Evolutionary conservation across 1,284 basidiomycete species (phyloP).

Genomic region (Peniophora sp.): DNA sequence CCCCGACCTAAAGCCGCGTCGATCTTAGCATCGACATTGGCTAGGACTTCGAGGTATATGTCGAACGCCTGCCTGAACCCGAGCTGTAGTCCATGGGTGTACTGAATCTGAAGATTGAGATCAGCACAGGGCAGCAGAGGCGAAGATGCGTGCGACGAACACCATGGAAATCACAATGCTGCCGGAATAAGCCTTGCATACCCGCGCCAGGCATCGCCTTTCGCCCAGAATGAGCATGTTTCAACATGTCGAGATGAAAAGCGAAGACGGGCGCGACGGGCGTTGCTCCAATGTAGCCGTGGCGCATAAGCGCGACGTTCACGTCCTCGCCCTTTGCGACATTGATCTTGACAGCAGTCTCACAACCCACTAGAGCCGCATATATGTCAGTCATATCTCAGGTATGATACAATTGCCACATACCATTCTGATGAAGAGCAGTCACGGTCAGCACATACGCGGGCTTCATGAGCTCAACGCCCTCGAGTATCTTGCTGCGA

Average conservation of each 20-base stretch:
- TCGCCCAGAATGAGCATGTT: slow-evolving; percentile 13
- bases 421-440: no score
- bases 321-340: background rate
- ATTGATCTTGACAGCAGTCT: background rate
- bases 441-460: background rate
- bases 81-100: background rate
- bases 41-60: slow-evolving; percentile 10
- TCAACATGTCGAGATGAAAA: slow-evolving; percentile 12
- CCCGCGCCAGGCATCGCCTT: slow-evolving; percentile 9
- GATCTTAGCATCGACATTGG: slow-evolving; percentile 1
- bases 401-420: background rate
- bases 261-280: slow-evolving; percentile 4
- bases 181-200: slow-evolving; percentile 4
- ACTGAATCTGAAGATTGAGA: slow-evolving; percentile 1
- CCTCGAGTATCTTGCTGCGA: background rate
- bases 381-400: background rate
- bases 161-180: slow-evolving; percentile 8
- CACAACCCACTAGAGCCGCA: background rate
- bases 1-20: slow-evolving; percentile 3
- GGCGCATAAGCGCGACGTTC: slow-evolving; percentile 1
- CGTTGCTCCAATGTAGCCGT: background rate
- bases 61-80: slow-evolving; percentile 13
- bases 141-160: no score
- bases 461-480: background rate
- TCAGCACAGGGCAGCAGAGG: no score